Conservation (phyloP, 2,329 filamentous ascomycete species). For the Acarospora socialis region DNA sequence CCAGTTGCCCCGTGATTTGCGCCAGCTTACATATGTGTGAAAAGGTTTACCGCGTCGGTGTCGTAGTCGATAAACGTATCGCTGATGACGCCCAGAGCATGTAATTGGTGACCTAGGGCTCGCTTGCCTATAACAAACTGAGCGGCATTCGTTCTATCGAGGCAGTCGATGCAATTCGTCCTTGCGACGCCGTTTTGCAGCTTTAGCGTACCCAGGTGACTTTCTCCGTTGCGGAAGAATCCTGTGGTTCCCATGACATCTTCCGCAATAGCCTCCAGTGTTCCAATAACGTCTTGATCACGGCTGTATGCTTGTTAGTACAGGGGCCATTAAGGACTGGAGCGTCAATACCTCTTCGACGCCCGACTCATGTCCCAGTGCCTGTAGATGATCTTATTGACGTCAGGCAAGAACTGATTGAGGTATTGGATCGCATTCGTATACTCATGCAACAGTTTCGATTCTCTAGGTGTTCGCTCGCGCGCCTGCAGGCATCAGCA, state of each 20-base stretch:
- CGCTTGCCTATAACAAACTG: conserved; percentile 96
- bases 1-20: background rate
- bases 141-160: conserved; percentile 92
- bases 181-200: conserved; percentile 86
- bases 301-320: conserved; percentile 33
- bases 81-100: conserved; percentile 76
- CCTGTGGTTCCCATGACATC: conserved; percentile 73
- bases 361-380: conserved; percentile 98
- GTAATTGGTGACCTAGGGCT: conserved; percentile 79
- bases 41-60: conserved; percentile 87
- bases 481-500: conserved; percentile 34
- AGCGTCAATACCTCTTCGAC: conserved; percentile 47
- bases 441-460: conserved; percentile 77
- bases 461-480: conserved; percentile 79
- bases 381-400: conserved; percentile 80
- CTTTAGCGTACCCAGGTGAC: conserved; percentile 46
- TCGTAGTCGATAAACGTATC: conserved; percentile 76
- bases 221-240: conserved; percentile 88
- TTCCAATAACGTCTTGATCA: conserved; percentile 87
- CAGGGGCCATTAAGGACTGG: background rate
- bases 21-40: conserved; percentile 68
- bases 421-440: conserved; percentile 79
- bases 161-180: conserved; percentile 95
- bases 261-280: conserved; percentile 77
- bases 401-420: conserved; percentile 77